Evolutionary conservation across 495 filamentous ascomycete genomes (phyloP), one percentile per base, ranked within the genome.

Genomic region (Aspergillus kassunensis): DNA sequence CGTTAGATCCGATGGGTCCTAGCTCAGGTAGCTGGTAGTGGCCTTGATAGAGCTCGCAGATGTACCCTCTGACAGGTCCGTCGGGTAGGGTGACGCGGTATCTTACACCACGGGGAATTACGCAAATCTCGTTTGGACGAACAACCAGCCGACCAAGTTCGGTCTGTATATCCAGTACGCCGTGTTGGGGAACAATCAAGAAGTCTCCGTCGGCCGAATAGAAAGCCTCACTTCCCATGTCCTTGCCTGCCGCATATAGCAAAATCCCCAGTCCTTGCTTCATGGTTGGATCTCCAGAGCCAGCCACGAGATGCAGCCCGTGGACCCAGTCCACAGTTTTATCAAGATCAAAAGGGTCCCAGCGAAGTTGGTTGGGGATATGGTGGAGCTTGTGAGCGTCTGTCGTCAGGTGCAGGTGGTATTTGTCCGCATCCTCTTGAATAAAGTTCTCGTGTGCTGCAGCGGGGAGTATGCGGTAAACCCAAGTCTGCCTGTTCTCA

Each of bases 161-260:
- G 0, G 91, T 91, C 58, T 87, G 85, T 48, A 96, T 89, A 59
- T 95, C 87, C 41, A 96, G 76, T 27, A 82, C 82, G 13, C 91
- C 91, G 57, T 91, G 84, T 64, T 95, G 90, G 0, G 83, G 78
- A 10, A 95, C 90, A 55, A 96, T 85, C 34, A 96, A 69, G 61
- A 95, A 83, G 67, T 96, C 91, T 0, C 91, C 91, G 60, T 96
- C 91, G 0, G 89, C 85, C n/a, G 85, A 90, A 69, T 92, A 95
- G 65, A 92, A 95, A 0, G 89, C 90, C 39, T 80, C 73, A 41
- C 82, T 75, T 35, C 76, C 76, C 91, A 96, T 96, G 51, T 87
- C 84, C 58, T 81, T 86, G 18, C 88, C 89, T 0, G 86, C 89
- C 0, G 89, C 85, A 60, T 87, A 96, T 37, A 93, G 79, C 59